Percentiles rank a stretch among this genome's conserved stretches.
Conservation (phyloP, 176 grass and related monocot genomes). For the Musa itinerans region DNA sequence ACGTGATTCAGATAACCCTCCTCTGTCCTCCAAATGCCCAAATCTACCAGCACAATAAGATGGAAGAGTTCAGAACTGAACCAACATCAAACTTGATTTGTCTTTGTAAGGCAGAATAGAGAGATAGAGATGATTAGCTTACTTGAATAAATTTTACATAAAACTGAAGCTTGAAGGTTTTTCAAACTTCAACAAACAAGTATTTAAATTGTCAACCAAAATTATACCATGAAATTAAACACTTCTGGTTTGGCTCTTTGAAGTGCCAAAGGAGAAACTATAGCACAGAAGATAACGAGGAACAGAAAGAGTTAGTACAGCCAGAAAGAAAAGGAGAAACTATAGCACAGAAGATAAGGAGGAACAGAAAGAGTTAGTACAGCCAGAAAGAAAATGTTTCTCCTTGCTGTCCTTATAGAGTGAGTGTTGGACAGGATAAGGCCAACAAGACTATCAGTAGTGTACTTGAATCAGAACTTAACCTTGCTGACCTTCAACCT, state of each 20-base stretch:
- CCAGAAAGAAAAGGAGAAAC: background rate
- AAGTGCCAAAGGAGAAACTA: background rate
- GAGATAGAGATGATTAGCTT: too few relatives aligned
- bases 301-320: background rate
- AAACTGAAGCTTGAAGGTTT: background rate
- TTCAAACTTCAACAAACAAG: background rate
- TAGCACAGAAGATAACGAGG: too few relatives aligned
- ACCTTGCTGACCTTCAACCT: background rate
- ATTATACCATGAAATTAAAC: background rate
- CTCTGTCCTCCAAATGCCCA: constrained; percentile 94
- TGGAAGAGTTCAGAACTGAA: too few relatives aligned
- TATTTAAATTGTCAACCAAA: background rate
- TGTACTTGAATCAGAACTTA: too few relatives aligned
- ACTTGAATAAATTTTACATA: background rate
- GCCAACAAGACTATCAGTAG: too few relatives aligned
- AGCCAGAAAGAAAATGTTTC: background rate
- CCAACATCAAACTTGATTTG: background rate
- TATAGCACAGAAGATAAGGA: too few relatives aligned
- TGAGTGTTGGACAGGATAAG: too few relatives aligned
- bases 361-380: background rate
- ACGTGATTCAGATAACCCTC: constrained; percentile 60
- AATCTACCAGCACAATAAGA: constrained; percentile 43
- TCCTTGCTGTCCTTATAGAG: background rate
- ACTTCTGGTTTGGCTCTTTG: background rate
- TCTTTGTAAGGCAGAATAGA: background rate